Evolutionary conservation across 2,329 filamentous ascomycete species (phyloP), one percentile per base, ranked within the genome.

Genomic region (Camillea tinctor): DNA sequence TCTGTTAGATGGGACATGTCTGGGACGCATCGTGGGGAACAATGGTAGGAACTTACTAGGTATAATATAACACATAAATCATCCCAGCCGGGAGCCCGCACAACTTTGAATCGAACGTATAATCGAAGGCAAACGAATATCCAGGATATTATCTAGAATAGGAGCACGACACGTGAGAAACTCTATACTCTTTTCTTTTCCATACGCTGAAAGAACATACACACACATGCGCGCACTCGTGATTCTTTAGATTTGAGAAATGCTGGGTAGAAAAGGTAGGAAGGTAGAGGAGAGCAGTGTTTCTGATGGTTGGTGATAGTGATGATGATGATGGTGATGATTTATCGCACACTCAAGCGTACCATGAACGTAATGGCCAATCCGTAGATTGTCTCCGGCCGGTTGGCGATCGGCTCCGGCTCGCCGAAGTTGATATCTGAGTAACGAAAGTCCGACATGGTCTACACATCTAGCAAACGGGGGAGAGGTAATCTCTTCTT

Each of bases 301-400:
- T 26, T 4, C 4, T 26, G 24, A 26, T 26, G 24, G 24, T 26
- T 26, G 8, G 8, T 26, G 24, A 8, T 30, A 11, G 3, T 30
- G 6, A 30, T 30, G 26, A 11, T 30, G 26, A 9, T 9, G 26
- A 7, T 30, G 26, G 13, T 30, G 26, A 30, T 7, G 26, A n/a
- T 26, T 7, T 36, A n/a, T 26, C 26, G 17, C 26, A 21, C 23
- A 56, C 22, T 21, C 2, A 30, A 48, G 58, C 60, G 21, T 65
- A 74, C 72, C 66, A 69, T 40, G 52, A 71, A 71, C 19, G 63
- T 61, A 58, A 75, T 73, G 21, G 69, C 66, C 40, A 73, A 55
- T 3, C 71, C 72, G 44, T 70, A 60, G 19, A 75, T 68, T 20
- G 69, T 71, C 48, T 62, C 62, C 7, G 57, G 63, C 55, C 56